Conservation (phyloP, 1,284 basidiomycete species). For the Moesziomyces globuligerus region DNA sequence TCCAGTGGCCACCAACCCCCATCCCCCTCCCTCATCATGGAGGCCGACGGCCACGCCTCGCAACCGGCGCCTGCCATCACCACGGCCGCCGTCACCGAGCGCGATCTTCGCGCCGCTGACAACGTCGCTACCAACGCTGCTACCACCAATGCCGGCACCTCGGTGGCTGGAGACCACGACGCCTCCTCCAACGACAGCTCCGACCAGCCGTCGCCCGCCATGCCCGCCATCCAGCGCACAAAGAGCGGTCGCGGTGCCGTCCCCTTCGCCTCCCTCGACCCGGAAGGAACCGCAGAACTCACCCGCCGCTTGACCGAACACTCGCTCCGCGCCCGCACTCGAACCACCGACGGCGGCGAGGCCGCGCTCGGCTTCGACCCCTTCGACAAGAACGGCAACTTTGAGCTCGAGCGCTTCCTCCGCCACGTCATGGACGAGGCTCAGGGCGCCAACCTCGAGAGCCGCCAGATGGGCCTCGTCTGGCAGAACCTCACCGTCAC, state of each 20-base stretch:
- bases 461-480: slow-evolving; percentile 51
- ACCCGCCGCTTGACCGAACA: slow-evolving; percentile 44
- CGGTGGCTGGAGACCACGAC: slow-evolving; percentile 2
- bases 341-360: slow-evolving; percentile 23
- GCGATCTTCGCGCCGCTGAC: background rate
- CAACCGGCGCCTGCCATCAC: slow-evolving; percentile 24
- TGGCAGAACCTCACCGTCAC: slow-evolving; percentile 56
- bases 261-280: slow-evolving; percentile 35
- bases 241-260: slow-evolving; percentile 27
- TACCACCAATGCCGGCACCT: slow-evolving; percentile 24
- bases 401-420: slow-evolving; percentile 67
- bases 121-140: slow-evolving; percentile 3
- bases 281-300: slow-evolving; percentile 43
- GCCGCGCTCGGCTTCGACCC: slow-evolving; percentile 35
- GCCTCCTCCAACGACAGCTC: background rate
- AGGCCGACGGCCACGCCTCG: slow-evolving; percentile 12
- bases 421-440: slow-evolving; percentile 54
- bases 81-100: too few species aligned
- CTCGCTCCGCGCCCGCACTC: slow-evolving; percentile 17
- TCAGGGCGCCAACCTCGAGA: slow-evolving; percentile 54
- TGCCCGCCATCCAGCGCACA: slow-evolving; percentile 14
- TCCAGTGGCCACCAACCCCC: background rate
- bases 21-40: slow-evolving; percentile 15
- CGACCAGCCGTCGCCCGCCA: slow-evolving; percentile 10
- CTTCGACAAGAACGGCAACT: slow-evolving; percentile 62